Conservation (phyloP, 306 rosid genomes). For the Senna tora region DNA sequence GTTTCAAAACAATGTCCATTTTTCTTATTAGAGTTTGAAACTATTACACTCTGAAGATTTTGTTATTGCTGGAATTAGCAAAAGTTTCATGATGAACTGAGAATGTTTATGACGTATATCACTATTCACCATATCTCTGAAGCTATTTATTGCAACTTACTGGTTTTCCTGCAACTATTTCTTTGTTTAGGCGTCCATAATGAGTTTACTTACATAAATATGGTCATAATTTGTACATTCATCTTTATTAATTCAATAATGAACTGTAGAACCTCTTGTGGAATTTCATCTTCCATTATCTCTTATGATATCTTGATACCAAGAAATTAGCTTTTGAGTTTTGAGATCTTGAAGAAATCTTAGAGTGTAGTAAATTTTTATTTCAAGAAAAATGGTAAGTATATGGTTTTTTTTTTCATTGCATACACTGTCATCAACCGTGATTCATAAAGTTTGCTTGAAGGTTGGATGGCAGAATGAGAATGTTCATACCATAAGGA, state of each 20-base stretch:
- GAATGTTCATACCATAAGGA: neutral
- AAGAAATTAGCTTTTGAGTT: no score
- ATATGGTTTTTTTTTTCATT: neutral
- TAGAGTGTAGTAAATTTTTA: no score
- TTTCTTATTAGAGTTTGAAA: constrained; percentile 19
- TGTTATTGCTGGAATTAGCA: neutral
- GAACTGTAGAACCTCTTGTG: neutral
- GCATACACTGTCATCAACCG: neutral
- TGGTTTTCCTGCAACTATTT: neutral
- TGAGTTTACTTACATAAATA: neutral
- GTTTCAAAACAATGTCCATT: neutral
- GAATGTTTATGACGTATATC: neutral
- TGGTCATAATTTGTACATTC: neutral
- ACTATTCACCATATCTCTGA: neutral
- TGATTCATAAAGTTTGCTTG: neutral
- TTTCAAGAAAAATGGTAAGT: no score
- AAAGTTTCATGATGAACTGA: constrained; percentile 16
- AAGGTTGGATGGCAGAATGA: no score
- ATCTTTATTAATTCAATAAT: neutral
- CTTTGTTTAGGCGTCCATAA: neutral
- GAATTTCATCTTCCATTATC: neutral
- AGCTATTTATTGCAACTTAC: neutral
- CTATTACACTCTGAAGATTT: neutral
- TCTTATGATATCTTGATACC: neutral
- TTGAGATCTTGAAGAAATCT: no score